A percentile compares a stretch with the other conserved stretches of the same genome.
These are phyloP conservation scores for Geum urbanum DNA, from an alignment of 306 rosid genomes.

Conservation along the genomic window DNA sequence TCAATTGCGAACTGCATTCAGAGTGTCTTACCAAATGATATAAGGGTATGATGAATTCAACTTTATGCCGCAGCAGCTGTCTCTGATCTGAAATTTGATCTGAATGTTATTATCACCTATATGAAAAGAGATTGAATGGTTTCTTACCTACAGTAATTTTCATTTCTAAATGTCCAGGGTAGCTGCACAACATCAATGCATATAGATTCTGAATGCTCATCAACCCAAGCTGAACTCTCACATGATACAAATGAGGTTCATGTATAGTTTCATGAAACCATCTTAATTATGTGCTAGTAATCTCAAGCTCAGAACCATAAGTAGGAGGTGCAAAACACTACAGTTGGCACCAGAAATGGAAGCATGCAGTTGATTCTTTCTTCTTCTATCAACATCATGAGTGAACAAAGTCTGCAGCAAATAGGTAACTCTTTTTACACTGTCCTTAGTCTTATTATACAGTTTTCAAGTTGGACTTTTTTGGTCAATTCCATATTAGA, in stretches of 20 bases:
- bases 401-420: neutral
- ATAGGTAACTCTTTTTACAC: neutral
- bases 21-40: slow-evolving; percentile 18
- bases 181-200: slow-evolving; percentile 13
- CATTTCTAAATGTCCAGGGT: slow-evolving; percentile 14
- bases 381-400: no score
- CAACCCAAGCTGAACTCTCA: slow-evolving; percentile 31
- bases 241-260: slow-evolving; percentile 28
- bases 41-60: slow-evolving; percentile 24
- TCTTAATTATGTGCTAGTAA: neutral
- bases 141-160: neutral
- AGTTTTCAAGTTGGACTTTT: neutral
- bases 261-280: neutral
- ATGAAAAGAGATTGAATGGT: neutral
- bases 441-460: neutral
- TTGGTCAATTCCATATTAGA: slow-evolving; percentile 2
- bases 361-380: neutral
- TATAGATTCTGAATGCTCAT: slow-evolving; percentile 27
- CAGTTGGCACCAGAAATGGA: neutral
- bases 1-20: slow-evolving; percentile 26
- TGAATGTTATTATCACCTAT: neutral
- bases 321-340: neutral
- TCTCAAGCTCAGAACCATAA: neutral
- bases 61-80: neutral
- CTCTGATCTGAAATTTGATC: neutral